phyloP scores from a whole-genome alignment of 495 filamentous ascomycete species.

The Penicillium paxilli region DNA sequence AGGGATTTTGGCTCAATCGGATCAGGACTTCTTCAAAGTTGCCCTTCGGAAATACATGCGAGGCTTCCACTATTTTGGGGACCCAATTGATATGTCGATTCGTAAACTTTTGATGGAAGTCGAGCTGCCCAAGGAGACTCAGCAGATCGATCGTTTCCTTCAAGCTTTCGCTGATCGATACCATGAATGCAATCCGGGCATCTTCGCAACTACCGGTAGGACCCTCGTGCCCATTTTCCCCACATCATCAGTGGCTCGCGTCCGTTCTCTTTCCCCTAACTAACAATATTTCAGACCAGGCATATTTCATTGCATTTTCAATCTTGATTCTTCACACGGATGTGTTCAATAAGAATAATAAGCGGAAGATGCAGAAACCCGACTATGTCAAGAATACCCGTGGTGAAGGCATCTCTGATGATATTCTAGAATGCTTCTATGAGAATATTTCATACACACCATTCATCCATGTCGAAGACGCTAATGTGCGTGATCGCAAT shows the following conservation, averaged over 20 bases:
- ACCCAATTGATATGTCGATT: constrained; percentile 97
- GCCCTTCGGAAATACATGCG: constrained; percentile 93
- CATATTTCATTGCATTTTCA: constrained; percentile 96
- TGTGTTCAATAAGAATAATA: constrained; percentile 99
- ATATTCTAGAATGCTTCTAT: constrained; percentile 94
- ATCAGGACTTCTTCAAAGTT: constrained; percentile 77
- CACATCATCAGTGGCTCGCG: too few relatives aligned
- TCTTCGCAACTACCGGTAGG: constrained; percentile 78
- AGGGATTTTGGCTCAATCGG: constrained; percentile 76
- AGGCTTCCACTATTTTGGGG: constrained; percentile 88
- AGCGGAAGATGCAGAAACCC: constrained; percentile 95
- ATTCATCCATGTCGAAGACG: constrained; percentile 95
- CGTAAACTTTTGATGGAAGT: constrained; percentile 95
- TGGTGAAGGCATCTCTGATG: constrained; percentile 85
- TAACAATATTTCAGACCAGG: constrained; percentile 61
- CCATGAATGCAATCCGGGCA: constrained; percentile 96
- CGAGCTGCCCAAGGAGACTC: constrained; percentile 93
- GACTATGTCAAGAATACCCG: constrained; percentile 96
- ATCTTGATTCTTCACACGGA: constrained; percentile 96
- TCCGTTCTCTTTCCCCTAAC: background rate
- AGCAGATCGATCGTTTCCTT: constrained; percentile 94
- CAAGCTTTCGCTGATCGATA: constrained; percentile 96
- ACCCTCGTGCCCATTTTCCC: background rate
- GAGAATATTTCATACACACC: constrained; percentile 98
- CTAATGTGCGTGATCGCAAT: constrained; percentile 77